Base-by-base conservation (phyloP, 2,329 filamentous ascomycete genomes). In the Penicillium aurantiogriseum region DNA sequence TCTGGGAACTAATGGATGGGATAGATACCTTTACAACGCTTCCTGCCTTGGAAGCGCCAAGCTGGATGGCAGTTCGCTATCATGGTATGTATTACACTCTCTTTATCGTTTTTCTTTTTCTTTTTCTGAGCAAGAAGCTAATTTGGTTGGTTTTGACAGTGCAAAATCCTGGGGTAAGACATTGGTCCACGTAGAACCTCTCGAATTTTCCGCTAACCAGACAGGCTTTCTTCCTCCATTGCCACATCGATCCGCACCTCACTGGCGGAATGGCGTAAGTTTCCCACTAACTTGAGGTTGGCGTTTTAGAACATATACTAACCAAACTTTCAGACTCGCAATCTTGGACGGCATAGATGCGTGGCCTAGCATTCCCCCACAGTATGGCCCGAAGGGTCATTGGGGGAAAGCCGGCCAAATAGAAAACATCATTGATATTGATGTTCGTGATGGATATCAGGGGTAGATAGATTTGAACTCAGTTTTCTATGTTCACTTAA, bases 191-290 rank as follows among this genome's bases (percentile, higher is more conserved):
- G 13, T 39, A n/a, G 5, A 35, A 35, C 5, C 8, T 39, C 36
- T 21, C 2, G 8, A 4, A 31, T 3, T 31, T 10, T 19, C 38
- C 5, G 17, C 43, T 54, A 48, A 54, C 44, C 8, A 42, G 27
- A 15, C 15, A 54, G 51, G 44, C 46, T 4, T 56, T 56, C 39
- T 51, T 56, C 31, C 31, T 56, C n/a, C 46, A 51, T 13, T 56
- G 53, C n/a, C 53, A 56, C 10, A 51, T 51, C 33, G 46, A 56
- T 8, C 53, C 46, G 6, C 53, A 56, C n/a, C 39, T 56, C 17
- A 56, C 46, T 13, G 53, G 53, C 15, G 46, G 53, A 15, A 56
- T 56, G 53, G 46, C 40, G 53, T 56, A 51, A 45, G 53, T 56
- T 17, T 9, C 31, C n/a, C n/a, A 0, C 1, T 2, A 13, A 21